Evolutionary conservation across 202 grass and related monocot species (phyloP).

Genomic region (Setaria italica): DNA sequence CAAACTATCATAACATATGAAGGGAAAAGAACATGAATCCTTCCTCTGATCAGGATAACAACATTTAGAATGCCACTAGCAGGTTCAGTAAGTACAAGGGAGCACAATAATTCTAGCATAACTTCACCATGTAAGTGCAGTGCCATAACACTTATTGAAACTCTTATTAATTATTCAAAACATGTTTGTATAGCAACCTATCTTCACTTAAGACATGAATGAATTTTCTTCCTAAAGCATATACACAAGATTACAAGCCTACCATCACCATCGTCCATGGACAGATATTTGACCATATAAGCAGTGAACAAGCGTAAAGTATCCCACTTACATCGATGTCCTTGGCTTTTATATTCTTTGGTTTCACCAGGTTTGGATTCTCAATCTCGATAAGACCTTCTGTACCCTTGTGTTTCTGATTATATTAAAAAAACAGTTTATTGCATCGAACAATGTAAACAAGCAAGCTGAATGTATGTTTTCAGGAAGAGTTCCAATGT

Average conservation of each 20-base stretch:
- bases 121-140: not conserved
- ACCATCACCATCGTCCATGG: not conserved
- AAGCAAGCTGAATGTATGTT: not conserved
- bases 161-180: not conserved
- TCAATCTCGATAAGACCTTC: conserved; percentile 82
- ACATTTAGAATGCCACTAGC: not conserved
- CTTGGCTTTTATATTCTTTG: conserved; percentile 82
- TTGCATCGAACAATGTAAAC: conserved; percentile 1
- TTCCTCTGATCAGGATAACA: not conserved
- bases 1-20: not conserved
- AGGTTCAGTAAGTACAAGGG: conserved; percentile 12
- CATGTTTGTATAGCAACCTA: not conserved
- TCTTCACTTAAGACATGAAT: not conserved
- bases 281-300: not conserved
- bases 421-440: conserved; percentile 20
- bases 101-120: not conserved
- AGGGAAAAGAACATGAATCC: not conserved
- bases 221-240: not conserved
- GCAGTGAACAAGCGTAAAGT: conserved; percentile 19
- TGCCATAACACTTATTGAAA: not conserved
- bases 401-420: conserved; percentile 77
- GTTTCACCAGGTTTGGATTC: conserved; percentile 87
- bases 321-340: conserved; percentile 76
- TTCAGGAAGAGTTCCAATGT: conserved; percentile 18
- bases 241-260: not conserved